A percentile compares a stretch with the other conserved stretches of the same genome.
Conservation (phyloP, 2,329 filamentous ascomycete genomes). For the Fonsecaea erecta region DNA sequence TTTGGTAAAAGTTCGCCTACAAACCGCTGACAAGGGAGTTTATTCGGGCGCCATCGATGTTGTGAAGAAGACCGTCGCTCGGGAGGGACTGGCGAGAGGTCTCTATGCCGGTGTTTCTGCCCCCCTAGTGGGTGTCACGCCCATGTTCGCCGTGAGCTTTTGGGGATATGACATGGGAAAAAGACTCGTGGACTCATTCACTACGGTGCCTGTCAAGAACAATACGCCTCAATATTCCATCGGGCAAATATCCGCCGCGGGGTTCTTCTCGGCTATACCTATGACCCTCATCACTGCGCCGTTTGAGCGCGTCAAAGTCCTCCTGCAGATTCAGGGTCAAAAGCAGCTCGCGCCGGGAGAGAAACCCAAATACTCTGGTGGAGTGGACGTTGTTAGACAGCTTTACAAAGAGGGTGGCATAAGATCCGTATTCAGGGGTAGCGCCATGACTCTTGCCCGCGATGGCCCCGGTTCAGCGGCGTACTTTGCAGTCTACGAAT, state of each 20-base stretch:
- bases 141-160: slow-evolving; percentile 83
- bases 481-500: slow-evolving; percentile 97
- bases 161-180: slow-evolving; percentile 96
- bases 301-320: slow-evolving; percentile 98
- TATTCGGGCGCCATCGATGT: slow-evolving; percentile 92
- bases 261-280: slow-evolving; percentile 96
- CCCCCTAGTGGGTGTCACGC: slow-evolving; percentile 91
- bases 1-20: slow-evolving; percentile 93
- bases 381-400: slow-evolving; percentile 87
- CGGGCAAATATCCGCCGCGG: slow-evolving; percentile 84
- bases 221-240: slow-evolving; percentile 71
- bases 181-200: slow-evolving; percentile 73
- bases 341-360: slow-evolving; percentile 82
- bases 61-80: slow-evolving; percentile 82
- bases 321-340: slow-evolving; percentile 96
- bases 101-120: slow-evolving; percentile 97
- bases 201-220: slow-evolving; percentile 66
- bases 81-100: slow-evolving; percentile 77
- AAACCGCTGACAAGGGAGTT: slow-evolving; percentile 92
- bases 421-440: slow-evolving; percentile 89
- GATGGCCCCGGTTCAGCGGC: slow-evolving; percentile 92
- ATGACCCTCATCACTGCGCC: slow-evolving; percentile 99
- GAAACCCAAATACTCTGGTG: slow-evolving; percentile 88
- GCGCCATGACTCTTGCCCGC: slow-evolving; percentile 85
- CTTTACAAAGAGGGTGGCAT: slow-evolving; percentile 90